Percentiles rank a stretch among this genome's conserved stretches.
Evolutionary conservation across 768 basidiomycete species (phyloP).

Genomic region (Boletus sp.): DNA sequence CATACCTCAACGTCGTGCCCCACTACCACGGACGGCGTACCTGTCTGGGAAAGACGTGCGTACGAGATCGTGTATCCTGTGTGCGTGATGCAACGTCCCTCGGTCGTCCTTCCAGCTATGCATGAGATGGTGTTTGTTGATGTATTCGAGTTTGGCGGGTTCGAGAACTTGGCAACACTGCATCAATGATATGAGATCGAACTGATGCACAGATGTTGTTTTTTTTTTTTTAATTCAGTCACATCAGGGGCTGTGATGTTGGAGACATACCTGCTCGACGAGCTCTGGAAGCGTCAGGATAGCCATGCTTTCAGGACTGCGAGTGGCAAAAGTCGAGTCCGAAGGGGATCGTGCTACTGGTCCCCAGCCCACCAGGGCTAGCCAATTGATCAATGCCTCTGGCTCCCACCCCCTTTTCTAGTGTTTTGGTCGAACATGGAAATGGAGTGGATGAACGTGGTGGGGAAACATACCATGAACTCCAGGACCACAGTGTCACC

Average conservation of each 20-base stretch:
- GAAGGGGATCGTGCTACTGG: slow-evolving; percentile 40
- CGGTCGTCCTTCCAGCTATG: slow-evolving; percentile 48
- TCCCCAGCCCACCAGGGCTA: slow-evolving; percentile 94
- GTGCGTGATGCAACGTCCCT: slow-evolving; percentile 53
- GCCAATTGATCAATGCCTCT: slow-evolving; percentile 85
- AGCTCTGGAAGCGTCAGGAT: slow-evolving; percentile 64
- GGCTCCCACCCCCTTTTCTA: slow-evolving; percentile 91
- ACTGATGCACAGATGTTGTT: slow-evolving; percentile 39
- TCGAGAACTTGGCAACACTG: slow-evolving; percentile 85
- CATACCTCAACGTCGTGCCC: background rate
- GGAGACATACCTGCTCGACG: slow-evolving; percentile 51
- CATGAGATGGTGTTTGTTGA: slow-evolving; percentile 87
- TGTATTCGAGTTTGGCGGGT: slow-evolving; percentile 72
- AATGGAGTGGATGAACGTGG: background rate
- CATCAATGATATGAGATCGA: slow-evolving; percentile 74
- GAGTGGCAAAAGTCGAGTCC: slow-evolving; percentile 24
- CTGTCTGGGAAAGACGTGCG: slow-evolving; percentile 58
- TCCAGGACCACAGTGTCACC: slow-evolving; percentile 86
- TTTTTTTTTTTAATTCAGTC: background rate
- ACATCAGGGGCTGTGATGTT: background rate
- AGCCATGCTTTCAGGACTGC: slow-evolving; percentile 63
- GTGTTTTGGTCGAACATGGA: background rate
- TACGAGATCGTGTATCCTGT: slow-evolving; percentile 51
- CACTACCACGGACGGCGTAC: slow-evolving; percentile 31
- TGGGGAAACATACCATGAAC: slow-evolving; percentile 62